phyloP scores from a whole-genome alignment of 2,329 filamentous ascomycete genomes.

The Fusarium metavorans region DNA sequence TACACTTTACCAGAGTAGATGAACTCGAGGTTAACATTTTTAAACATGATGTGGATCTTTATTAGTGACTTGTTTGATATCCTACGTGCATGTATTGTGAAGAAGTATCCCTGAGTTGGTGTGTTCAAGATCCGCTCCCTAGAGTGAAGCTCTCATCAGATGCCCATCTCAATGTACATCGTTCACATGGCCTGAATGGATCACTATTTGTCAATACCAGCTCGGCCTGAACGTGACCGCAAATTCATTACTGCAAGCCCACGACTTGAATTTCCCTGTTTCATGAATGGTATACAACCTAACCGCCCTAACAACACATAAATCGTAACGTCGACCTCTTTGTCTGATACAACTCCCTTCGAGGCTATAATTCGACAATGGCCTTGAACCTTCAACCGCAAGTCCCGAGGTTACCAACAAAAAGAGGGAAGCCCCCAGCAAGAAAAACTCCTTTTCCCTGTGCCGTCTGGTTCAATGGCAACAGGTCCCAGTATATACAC shows the following conservation, averaged over 20 bases:
- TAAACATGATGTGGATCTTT: not conserved
- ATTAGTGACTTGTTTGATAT: not conserved
- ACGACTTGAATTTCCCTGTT: constrained; percentile 19
- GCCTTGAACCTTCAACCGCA: not conserved
- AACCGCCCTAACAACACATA: constrained; percentile 28
- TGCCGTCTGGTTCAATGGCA: not conserved
- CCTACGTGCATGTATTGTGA: not conserved
- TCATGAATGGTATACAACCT: constrained; percentile 41
- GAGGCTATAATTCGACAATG: constrained; percentile 17
- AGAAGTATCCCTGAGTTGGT: not conserved
- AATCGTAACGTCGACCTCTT: constrained; percentile 37
- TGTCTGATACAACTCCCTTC: constrained; percentile 9
- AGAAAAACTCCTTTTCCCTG: constrained; percentile 11
- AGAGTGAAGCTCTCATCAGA: constrained; percentile 5
- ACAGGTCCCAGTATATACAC: constrained; percentile 1
- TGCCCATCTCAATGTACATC: constrained; percentile 13
- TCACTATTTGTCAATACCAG: not conserved
- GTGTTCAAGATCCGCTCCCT: not conserved
- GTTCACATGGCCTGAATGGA: not conserved
- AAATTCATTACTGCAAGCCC: constrained; percentile 1
- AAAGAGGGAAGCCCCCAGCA: not conserved
- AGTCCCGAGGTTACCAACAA: not conserved
- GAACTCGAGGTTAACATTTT: not conserved
- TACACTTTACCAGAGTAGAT: not conserved
- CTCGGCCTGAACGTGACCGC: not conserved